Conservation (phyloP, 2,329 filamentous ascomycete genomes). For the Ustulina deusta region DNA sequence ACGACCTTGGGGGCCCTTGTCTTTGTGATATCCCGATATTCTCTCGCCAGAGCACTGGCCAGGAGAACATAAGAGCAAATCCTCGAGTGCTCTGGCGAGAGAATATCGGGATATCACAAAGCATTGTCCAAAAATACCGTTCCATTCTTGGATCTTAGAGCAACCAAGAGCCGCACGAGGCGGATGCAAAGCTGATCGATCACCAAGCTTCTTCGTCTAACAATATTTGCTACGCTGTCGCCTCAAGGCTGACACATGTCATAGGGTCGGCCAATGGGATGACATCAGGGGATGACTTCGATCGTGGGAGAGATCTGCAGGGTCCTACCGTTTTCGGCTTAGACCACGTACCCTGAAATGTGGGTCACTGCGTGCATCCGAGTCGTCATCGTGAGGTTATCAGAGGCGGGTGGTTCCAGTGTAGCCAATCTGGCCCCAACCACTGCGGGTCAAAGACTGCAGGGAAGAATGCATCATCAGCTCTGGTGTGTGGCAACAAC, state of each 20-base stretch:
- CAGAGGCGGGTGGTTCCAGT: slow-evolving; percentile 15
- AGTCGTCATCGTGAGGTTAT: slow-evolving; percentile 38
- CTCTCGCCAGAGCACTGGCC: background rate
- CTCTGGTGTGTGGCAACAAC: slow-evolving; percentile 48
- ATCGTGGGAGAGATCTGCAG: slow-evolving; percentile 49
- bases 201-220: background rate
- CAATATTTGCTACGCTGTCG: slow-evolving; percentile 3
- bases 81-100: too few species aligned
- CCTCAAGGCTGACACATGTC: slow-evolving; percentile 34
- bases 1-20: background rate
- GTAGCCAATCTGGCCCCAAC: slow-evolving; percentile 27
- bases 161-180: slow-evolving; percentile 16
- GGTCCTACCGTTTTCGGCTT: slow-evolving; percentile 46
- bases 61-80: background rate
- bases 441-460: slow-evolving; percentile 26
- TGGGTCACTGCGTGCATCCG: slow-evolving; percentile 20
- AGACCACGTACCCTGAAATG: slow-evolving; percentile 13
- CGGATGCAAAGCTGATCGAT: slow-evolving; percentile 11
- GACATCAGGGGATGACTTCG: slow-evolving; percentile 52
- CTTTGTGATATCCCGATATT: slow-evolving; percentile 12
- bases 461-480: slow-evolving; percentile 48
- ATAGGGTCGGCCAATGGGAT: slow-evolving; percentile 47
- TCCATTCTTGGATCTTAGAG: background rate
- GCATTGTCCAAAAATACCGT: background rate
- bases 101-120: background rate